phyloP scores from a whole-genome alignment of 768 basidiomycete genomes.

The Piloderma croceum region DNA sequence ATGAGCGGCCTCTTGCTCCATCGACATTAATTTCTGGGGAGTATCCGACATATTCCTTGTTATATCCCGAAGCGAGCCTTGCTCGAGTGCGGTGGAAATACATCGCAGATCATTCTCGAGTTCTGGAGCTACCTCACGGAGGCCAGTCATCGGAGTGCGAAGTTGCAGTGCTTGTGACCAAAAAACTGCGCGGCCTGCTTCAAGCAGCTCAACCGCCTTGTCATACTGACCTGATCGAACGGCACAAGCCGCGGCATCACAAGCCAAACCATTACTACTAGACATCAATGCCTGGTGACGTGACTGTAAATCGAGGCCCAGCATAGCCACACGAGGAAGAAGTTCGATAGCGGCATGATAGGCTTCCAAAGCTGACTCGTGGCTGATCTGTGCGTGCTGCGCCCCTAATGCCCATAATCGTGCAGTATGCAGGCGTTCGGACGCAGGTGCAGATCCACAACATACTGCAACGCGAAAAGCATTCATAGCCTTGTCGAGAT shows the following conservation, averaged over 20 bases:
- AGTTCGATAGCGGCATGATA: conserved; percentile 23
- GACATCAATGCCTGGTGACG: conserved; percentile 10
- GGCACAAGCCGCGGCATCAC: too few species aligned
- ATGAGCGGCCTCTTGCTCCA: conserved; percentile 15
- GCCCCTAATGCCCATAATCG: too few species aligned
- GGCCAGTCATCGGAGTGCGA: conserved; percentile 16
- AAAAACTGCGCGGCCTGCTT: conserved; percentile 27
- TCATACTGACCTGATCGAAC: too few species aligned
- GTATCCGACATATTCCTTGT: background rate
- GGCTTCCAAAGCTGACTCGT: conserved; percentile 23
- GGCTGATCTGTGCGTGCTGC: too few species aligned
- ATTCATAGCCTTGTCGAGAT: conserved; percentile 20
- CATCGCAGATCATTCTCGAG: conserved; percentile 8
- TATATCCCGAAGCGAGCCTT: too few species aligned
- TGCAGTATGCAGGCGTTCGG: too few species aligned
- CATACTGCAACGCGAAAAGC: conserved; percentile 16
- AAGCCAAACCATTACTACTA: conserved; percentile 17
- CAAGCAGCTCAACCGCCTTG: too few species aligned
- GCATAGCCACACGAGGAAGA: conserved; percentile 13
- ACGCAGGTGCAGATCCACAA: conserved; percentile 3
- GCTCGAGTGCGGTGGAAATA: too few species aligned
- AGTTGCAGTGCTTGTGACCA: too few species aligned
- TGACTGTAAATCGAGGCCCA: too few species aligned
- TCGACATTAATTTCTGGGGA: too few species aligned
- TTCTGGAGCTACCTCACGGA: conserved; percentile 13